phyloP scores from a whole-genome alignment of 768 basidiomycete genomes.

The Crepidotus variabilis region DNA sequence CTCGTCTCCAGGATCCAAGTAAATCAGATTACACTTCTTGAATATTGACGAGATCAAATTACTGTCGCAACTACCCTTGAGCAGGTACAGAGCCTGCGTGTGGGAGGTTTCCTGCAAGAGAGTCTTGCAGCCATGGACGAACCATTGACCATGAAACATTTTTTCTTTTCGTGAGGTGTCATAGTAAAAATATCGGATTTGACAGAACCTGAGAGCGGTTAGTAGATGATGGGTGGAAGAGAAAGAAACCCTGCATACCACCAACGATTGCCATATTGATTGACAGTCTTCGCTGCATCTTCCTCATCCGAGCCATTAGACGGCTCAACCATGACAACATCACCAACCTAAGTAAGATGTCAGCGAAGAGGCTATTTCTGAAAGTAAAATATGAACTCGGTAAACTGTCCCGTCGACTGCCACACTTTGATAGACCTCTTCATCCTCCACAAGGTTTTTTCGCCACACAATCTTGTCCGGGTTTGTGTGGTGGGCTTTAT shows the following conservation, averaged over 20 bases:
- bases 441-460: slow-evolving; percentile 5
- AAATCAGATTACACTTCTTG: slow-evolving; percentile 50
- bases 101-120: slow-evolving; percentile 66
- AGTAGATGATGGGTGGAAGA: background rate
- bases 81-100: slow-evolving; percentile 52
- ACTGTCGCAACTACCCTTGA: slow-evolving; percentile 51
- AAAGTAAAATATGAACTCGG: slow-evolving; percentile 31
- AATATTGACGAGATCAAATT: slow-evolving; percentile 52
- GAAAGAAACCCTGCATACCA: slow-evolving; percentile 46
- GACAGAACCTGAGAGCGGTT: slow-evolving; percentile 55
- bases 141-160: slow-evolving; percentile 72
- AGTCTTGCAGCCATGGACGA: slow-evolving; percentile 62
- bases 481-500: slow-evolving; percentile 28
- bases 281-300: slow-evolving; percentile 50
- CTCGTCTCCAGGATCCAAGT: slow-evolving; percentile 34
- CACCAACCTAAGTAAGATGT: slow-evolving; percentile 44
- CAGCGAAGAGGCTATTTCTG: background rate
- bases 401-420: slow-evolving; percentile 57
- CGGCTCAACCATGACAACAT: slow-evolving; percentile 59
- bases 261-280: slow-evolving; percentile 50
- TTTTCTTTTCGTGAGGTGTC: slow-evolving; percentile 28
- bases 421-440: slow-evolving; percentile 40
- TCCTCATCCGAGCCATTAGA: slow-evolving; percentile 44
- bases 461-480: slow-evolving; percentile 34
- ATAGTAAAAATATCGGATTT: slow-evolving; percentile 63